Conservation (phyloP, 352 stramenopile species). For the Phytophthora syringae region DNA sequence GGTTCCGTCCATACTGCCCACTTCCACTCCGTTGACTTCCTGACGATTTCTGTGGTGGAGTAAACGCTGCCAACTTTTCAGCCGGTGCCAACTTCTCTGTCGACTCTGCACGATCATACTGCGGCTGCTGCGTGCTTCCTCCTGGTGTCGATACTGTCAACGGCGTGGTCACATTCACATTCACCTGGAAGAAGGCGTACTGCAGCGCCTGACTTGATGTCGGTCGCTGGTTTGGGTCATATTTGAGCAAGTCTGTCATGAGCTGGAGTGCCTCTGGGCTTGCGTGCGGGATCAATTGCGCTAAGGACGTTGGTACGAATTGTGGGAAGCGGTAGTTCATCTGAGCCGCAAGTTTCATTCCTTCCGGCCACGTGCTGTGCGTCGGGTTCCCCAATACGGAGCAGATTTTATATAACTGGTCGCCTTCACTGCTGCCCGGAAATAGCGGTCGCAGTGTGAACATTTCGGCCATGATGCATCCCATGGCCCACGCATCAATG, state of each 20-base stretch:
- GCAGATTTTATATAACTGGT: slow-evolving; percentile 98
- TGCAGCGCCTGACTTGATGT: slow-evolving; percentile 94
- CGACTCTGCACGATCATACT: slow-evolving; percentile 53
- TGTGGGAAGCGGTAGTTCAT: slow-evolving; percentile 97
- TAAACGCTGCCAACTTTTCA: slow-evolving; percentile 57
- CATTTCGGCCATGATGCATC: slow-evolving; percentile 98
- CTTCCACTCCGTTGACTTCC: slow-evolving; percentile 52
- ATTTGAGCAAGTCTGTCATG: slow-evolving; percentile 94
- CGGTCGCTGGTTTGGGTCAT: slow-evolving; percentile 92
- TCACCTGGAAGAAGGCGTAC: slow-evolving; percentile 95
- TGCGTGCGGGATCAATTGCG: slow-evolving; percentile 91
- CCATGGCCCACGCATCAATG: slow-evolving; percentile 98
- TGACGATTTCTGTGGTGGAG: slow-evolving; percentile 62
- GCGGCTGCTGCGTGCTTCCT: slow-evolving; percentile 46
- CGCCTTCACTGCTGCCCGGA: slow-evolving; percentile 95
- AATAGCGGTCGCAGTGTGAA: slow-evolving; percentile 97
- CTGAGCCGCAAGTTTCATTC: slow-evolving; percentile 94
- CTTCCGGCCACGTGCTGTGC: slow-evolving; percentile 92
- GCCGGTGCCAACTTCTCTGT: too few species aligned
- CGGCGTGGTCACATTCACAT: slow-evolving; percentile 74
- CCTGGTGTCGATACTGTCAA: slow-evolving; percentile 71
- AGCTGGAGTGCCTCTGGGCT: slow-evolving; percentile 91
- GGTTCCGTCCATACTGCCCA: slow-evolving; percentile 57
- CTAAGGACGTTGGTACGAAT: slow-evolving; percentile 91
- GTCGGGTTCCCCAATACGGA: slow-evolving; percentile 94